Conservation (phyloP, 2,329 filamentous ascomycete genomes). For the Tolypocladium amazonense region DNA sequence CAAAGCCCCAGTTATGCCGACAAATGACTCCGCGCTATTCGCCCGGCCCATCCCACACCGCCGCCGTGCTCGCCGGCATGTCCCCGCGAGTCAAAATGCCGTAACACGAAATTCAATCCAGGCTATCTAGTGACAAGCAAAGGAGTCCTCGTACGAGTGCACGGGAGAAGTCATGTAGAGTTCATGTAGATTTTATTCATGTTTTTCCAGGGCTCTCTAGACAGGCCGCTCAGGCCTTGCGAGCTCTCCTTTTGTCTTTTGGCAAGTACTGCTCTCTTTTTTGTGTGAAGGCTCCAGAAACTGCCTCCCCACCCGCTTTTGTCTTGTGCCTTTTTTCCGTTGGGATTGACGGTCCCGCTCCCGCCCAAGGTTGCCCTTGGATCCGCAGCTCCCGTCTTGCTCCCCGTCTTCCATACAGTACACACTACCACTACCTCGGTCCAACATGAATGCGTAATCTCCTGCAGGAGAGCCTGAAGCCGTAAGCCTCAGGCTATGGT, state of each 20-base stretch:
- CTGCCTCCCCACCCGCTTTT: not conserved
- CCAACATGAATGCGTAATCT: slow-evolving; percentile 4
- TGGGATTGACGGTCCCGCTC: not conserved
- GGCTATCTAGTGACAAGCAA: not conserved
- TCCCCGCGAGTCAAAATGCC: not conserved
- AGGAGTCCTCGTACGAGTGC: no score
- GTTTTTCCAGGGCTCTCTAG: not conserved
- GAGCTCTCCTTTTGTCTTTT: not conserved
- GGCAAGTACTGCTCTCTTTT: not conserved
- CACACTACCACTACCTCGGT: slow-evolving; percentile 12
- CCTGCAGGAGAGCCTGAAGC: slow-evolving; percentile 2
- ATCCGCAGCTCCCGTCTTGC: slow-evolving; percentile 6
- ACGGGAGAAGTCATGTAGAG: not conserved
- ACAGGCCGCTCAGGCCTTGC: not conserved
- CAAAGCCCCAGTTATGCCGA: not conserved
- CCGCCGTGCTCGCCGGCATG: not conserved
- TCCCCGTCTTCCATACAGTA: slow-evolving; percentile 13
- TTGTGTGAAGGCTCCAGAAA: not conserved
- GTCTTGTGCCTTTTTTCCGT: not conserved
- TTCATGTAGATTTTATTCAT: not conserved
- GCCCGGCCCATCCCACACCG: not conserved
- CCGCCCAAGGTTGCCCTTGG: slow-evolving; percentile 13
- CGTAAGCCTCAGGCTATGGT: slow-evolving; percentile 15
- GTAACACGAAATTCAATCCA: not conserved
- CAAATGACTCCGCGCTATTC: not conserved